Evolutionary conservation across 1,284 basidiomycete species (phyloP), one percentile per base, ranked within the genome.

Genomic region (Athelia sp.): DNA sequence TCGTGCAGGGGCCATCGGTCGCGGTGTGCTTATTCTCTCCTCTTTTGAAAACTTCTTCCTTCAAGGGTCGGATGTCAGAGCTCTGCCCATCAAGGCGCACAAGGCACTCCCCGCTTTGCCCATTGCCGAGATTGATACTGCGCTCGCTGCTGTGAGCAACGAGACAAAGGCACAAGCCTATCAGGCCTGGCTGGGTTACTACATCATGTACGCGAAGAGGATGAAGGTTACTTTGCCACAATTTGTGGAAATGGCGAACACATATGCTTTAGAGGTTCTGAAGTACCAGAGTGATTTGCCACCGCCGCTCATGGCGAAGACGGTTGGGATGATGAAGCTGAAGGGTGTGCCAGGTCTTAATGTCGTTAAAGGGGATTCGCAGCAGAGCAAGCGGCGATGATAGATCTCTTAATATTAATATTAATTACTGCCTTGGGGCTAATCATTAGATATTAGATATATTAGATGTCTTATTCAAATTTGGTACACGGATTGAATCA

Each of bases 1-100:
- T 0, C 82, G 93, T 50, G 93, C 93, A 0, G 90, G 59, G 72
- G 81, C 63, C 79, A 84, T 53, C 75, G 89, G 81, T 59, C 58
- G 72, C 45, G 85, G 86, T 3, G 70, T 84, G 24, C 64, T 87
- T 34, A 63, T 87, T 49, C 74, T 87, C 29, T 72, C 75, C 46
- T 70, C 72, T 17, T 71, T 68, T 45, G 85, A 88, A 56, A 51
- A 65, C 11, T 72, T 68, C 54, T 87, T 88, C 71, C 69, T 87
- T 14, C 51, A 54, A 31, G 63, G 61, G 15, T 59, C 63, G 2
- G 73, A 67, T 6, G 73, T 84, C 55, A 55, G 56, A 26, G 59
- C 65, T 8, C 65, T 82, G 47, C 71, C 71, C 8, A 63, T 79
- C 43, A 60, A 65, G 8, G 53, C 66, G 11, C 64, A 62, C 40